Conservation (phyloP, 2,329 filamentous ascomycete species). For the Helicocarpus griseus region DNA sequence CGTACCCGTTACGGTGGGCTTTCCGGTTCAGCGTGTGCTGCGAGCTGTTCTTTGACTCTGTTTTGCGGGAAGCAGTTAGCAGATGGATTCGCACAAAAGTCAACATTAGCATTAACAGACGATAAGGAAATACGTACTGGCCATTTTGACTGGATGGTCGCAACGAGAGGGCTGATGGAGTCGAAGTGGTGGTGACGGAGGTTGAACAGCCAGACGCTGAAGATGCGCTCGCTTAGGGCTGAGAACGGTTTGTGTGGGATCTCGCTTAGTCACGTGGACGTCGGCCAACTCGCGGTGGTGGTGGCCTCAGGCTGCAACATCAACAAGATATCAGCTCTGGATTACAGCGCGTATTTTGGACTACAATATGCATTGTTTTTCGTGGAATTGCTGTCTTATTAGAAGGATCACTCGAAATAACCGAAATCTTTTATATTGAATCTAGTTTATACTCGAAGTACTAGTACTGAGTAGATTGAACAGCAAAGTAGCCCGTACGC, state of each 20-base stretch:
- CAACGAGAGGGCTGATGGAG: conserved; percentile 27
- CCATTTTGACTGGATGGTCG: conserved; percentile 38
- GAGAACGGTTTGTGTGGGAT: conserved; percentile 10
- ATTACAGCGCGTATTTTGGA: too few species aligned
- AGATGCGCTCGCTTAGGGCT: conserved; percentile 8
- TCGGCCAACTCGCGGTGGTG: background rate
- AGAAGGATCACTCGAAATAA: too few species aligned
- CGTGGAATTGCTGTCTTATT: too few species aligned
- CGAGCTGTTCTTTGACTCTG: conserved; percentile 99
- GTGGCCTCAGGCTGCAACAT: background rate
- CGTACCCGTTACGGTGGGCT: conserved; percentile 98
- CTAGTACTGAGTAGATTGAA: too few species aligned
- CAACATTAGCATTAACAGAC: too few species aligned
- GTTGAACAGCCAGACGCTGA: conserved; percentile 16
- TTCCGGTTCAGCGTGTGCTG: conserved; percentile 98
- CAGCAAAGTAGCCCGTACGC: too few species aligned
- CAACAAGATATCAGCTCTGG: background rate
- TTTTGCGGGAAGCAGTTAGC: conserved; percentile 10
- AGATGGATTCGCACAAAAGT: too few species aligned
- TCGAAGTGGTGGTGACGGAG: conserved; percentile 28
- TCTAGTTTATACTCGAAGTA: too few species aligned
- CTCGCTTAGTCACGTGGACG: conserved; percentile 11
- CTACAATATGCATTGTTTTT: too few species aligned
- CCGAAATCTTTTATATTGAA: too few species aligned
- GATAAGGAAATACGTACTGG: conserved; percentile 33